Base-by-base conservation (phyloP, 768 basidiomycete genomes). In the Sporobolomyces pararoseus region DNA sequence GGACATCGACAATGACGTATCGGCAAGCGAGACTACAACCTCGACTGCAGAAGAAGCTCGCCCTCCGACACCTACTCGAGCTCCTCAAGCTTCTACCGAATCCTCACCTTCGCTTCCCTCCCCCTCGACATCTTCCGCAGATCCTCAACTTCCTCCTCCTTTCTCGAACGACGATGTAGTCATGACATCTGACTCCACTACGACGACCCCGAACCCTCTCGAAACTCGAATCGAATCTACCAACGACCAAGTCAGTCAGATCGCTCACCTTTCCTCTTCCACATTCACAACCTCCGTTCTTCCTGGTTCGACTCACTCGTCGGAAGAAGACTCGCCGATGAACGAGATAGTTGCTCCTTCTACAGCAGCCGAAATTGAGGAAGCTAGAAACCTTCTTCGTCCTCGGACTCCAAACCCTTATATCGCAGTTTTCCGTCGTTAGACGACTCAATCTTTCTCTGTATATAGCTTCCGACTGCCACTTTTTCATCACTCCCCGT, bases 361-460 rank as follows among this genome's bases (percentile, higher is more conserved):
- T 9, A 12, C 31, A 4, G 7, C 7, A 47, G 46, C 6, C 21
- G 58, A 59, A 23, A 14, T 59, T 27, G 58, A 59, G 46, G 42
- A 42, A 32, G 58, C 42, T 9, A 6, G 42, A 31, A 46, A 59
- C 10, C 25, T 59, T 25, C 35, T 57, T 9, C n/a, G 58, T 46
- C 58, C 58, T 27, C 6, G 58, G 4, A 59, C 58, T 7, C 58
- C 58, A 19, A 59, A 59, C 21, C 58, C 58, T 29, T 59, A 59
- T 42, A 21, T 59, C 19, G 58, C 58, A 3, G 58, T 59, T 4
- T 59, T 59, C 19, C 58, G 42, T 19, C 25, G 58, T 2, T 46
- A 55, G 52, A 25, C 25, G 55, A 39, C 3, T 37, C 35, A 2
- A 25, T 34, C 4, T 34, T n/a, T 4, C 34, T 37, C 35, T 37